Evolutionary conservation across 805 yeast genomes (phyloP).

Genomic region (Vanderwaltozyma tropicalis): DNA sequence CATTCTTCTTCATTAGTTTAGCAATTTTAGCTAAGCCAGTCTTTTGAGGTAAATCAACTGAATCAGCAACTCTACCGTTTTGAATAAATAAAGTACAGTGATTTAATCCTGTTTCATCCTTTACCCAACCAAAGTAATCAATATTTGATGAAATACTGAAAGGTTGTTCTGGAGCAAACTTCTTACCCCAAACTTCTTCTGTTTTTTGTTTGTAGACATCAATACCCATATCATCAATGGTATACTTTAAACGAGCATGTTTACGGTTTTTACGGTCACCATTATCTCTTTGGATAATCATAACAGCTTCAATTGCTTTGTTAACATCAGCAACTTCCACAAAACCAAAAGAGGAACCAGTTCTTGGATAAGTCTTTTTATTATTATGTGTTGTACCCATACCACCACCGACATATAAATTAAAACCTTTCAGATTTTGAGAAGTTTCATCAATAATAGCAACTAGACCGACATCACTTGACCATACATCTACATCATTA

Average conservation of each 20-base stretch:
- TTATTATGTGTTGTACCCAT: conserved; percentile 98
- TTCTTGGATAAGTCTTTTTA: conserved; percentile 90
- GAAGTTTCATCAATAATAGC: conserved; percentile 65
- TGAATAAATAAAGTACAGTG: conserved; percentile 93
- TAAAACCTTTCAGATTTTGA: conserved; percentile 63
- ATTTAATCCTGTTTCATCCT: conserved; percentile 71
- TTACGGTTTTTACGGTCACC: conserved; percentile 96
- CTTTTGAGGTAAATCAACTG: conserved; percentile 82
- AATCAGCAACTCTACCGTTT: conserved; percentile 92
- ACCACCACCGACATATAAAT: conserved; percentile 93
- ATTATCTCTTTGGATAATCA: conserved; percentile 87
- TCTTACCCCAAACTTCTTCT: conserved; percentile 72
- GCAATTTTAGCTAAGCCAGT: conserved; percentile 78
- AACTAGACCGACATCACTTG: conserved; percentile 87
- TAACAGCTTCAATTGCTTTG: conserved; percentile 77
- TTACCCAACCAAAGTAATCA: conserved; percentile 90
- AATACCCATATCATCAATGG: conserved; percentile 88
- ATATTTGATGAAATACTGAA: conserved; percentile 78
- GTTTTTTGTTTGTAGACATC: conserved; percentile 70
- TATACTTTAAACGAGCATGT: conserved; percentile 95
- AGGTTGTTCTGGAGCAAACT: conserved; percentile 58
- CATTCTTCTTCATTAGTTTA: conserved; percentile 43
- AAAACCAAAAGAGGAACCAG: conserved; percentile 81
- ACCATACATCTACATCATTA: conserved; percentile 94
- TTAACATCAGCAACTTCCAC: conserved; percentile 57